Percentiles rank a stretch among this genome's conserved stretches.
phyloP scores from a whole-genome alignment of 2,329 filamentous ascomycete genomes.

The Beauveria bassiana region DNA sequence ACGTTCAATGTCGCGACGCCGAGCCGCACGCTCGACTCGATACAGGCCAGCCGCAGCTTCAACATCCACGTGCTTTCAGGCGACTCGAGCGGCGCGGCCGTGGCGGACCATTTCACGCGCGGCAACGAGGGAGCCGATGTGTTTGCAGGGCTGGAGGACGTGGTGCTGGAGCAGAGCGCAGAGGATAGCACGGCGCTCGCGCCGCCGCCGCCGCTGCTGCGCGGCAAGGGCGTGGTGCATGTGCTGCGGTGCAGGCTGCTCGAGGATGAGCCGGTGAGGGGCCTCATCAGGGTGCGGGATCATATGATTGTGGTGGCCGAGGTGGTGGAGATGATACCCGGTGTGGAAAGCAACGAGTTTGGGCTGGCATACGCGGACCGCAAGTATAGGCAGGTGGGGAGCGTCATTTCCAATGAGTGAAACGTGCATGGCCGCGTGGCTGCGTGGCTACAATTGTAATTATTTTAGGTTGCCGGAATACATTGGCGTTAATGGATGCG shows the following conservation, averaged over 20 bases:
- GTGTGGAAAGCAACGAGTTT: constrained; percentile 27
- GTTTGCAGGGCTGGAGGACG: constrained; percentile 29
- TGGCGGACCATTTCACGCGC: constrained; percentile 45
- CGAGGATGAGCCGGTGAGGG: constrained; percentile 29
- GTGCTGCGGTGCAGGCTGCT: constrained; percentile 37
- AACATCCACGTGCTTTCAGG: constrained; percentile 48
- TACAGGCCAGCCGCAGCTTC: constrained; percentile 36
- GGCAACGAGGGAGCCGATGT: constrained; percentile 36
- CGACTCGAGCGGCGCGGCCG: constrained; percentile 36
- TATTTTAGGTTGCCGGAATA: background rate
- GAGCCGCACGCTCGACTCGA: constrained; percentile 47
- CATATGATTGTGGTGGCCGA: constrained; percentile 46
- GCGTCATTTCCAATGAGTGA: constrained; percentile 20
- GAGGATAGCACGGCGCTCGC: background rate
- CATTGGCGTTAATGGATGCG: background rate
- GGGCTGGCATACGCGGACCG: constrained; percentile 43
- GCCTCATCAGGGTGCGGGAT: constrained; percentile 40
- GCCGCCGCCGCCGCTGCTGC: constrained; percentile 34
- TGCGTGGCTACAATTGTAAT: background rate
- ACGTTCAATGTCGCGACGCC: constrained; percentile 51
- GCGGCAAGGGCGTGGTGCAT: constrained; percentile 45
- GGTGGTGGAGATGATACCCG: constrained; percentile 37
- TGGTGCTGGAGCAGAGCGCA: constrained; percentile 11
- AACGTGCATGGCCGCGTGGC: background rate
- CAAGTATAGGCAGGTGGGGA: constrained; percentile 37